Evolutionary conservation across 495 filamentous ascomycete species (phyloP), one percentile per base, ranked within the genome.

Genomic region (Podospora didyma): DNA sequence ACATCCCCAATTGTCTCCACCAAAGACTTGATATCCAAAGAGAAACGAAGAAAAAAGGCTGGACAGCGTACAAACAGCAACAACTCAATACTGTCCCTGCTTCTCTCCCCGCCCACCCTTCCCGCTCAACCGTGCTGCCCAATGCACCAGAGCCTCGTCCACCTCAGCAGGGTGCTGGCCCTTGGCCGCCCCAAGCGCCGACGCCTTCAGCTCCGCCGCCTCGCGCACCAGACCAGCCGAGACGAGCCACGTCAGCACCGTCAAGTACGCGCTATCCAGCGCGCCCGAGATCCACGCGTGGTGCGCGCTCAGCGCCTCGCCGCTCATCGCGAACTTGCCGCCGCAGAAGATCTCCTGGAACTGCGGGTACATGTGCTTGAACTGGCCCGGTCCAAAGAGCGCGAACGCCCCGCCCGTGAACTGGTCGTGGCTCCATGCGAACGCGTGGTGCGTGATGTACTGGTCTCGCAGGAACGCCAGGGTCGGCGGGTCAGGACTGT

Each of bases 221-320:
- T 42, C 12, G 12, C 26, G 22, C 28, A 21, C 24, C 6, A 51
- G 46, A 4, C 28, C 16, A 24, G 9, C 22, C 31, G 23, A 22
- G 14, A 35, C 19, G 17, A 50, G 7, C 22, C 24, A 57, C 4
- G 20, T 28, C 35, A 51, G 9, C 11, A 51, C 24, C 20, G 21
- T 41, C 47, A 26, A 26, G 7, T 57, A 57, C 6, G 56, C 59
- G 39, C 62, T 65, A 20, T 73, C 66, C 12, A 75, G 42, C 2
- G 73, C 64, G 3, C 73, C 74, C 1, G 65, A 63, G 45, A 78
- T 69, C 75, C 75, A 78, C 0, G 68, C 75, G 51, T 76, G 75
- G n/a, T 78, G 71, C 3, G 62, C 51, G 52, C 71, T 73, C 2
- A 64, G 53, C 31, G 73, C 74, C 56, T 78, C 75, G 11, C 75